phyloP scores from a whole-genome alignment of 495 filamentous ascomycete genomes.

The Penicillium canescens region DNA sequence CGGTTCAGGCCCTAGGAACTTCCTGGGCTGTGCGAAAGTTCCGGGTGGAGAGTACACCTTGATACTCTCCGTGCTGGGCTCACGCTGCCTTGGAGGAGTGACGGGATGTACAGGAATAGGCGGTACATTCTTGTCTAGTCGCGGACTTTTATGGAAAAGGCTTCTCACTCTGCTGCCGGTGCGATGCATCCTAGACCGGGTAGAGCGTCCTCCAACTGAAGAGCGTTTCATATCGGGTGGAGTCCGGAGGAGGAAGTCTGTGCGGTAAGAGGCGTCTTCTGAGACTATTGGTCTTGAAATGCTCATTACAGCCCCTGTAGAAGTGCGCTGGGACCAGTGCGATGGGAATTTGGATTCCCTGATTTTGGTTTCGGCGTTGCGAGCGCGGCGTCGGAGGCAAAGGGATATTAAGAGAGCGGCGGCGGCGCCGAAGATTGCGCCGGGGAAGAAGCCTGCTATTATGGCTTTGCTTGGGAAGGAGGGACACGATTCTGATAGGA shows the following conservation, averaged over 20 bases:
- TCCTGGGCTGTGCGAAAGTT: slow-evolving; percentile 30
- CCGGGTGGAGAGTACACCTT: slow-evolving; percentile 68
- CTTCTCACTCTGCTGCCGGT: slow-evolving; percentile 40
- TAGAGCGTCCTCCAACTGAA: slow-evolving; percentile 27
- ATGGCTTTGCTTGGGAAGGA: slow-evolving; percentile 56
- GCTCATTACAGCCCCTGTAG: slow-evolving; percentile 42
- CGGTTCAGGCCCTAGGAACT: slow-evolving; percentile 30
- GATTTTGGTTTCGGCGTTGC: slow-evolving; percentile 12
- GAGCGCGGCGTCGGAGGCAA: slow-evolving; percentile 34
- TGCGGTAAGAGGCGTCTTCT: slow-evolving; percentile 50
- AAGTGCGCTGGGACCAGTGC: slow-evolving; percentile 38
- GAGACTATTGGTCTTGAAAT: slow-evolving; percentile 59
- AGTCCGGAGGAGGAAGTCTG: slow-evolving; percentile 56
- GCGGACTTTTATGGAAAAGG: slow-evolving; percentile 25
- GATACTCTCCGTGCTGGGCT: slow-evolving; percentile 66
- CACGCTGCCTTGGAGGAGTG: slow-evolving; percentile 41
- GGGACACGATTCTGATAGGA: slow-evolving; percentile 24
- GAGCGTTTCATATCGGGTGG: slow-evolving; percentile 21
- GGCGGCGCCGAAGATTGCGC: slow-evolving; percentile 55
- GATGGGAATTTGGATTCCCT: slow-evolving; percentile 14
- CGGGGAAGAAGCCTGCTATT: slow-evolving; percentile 64
- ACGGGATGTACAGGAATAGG: slow-evolving; percentile 24
- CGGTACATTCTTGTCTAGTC: slow-evolving; percentile 21
- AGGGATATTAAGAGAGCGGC: slow-evolving; percentile 43
- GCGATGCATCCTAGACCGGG: slow-evolving; percentile 36